phyloP scores from a whole-genome alignment of 805 yeast genomes.

The Geotrichum ghanense region DNA sequence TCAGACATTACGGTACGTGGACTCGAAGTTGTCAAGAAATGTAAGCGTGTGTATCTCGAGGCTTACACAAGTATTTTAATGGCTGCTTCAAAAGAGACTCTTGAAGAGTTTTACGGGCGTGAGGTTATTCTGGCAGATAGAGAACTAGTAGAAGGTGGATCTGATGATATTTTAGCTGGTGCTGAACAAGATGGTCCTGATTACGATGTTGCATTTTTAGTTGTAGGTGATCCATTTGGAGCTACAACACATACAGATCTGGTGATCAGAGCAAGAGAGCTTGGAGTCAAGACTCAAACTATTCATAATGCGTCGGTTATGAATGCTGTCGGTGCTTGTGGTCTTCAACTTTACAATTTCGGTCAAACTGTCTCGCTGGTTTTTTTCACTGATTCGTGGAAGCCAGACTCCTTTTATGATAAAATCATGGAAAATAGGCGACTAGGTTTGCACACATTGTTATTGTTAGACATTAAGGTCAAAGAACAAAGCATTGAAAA shows the following conservation, averaged over 20 bases:
- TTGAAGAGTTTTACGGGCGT: slow-evolving; percentile 79
- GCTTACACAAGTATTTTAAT: slow-evolving; percentile 91
- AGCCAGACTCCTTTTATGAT: slow-evolving; percentile 90
- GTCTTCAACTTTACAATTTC: slow-evolving; percentile 84
- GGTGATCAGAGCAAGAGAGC: slow-evolving; percentile 81
- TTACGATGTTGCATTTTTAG: slow-evolving; percentile 80
- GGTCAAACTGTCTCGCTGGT: slow-evolving; percentile 97
- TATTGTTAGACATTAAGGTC: slow-evolving; percentile 85
- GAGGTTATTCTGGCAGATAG: slow-evolving; percentile 84
- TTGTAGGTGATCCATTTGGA: slow-evolving; percentile 96
- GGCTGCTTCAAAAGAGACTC: slow-evolving; percentile 70
- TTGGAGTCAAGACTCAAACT: slow-evolving; percentile 63
- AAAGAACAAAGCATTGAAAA: slow-evolving; percentile 94
- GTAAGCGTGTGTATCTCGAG: slow-evolving; percentile 87
- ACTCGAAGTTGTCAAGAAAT: slow-evolving; percentile 65
- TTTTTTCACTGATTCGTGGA: slow-evolving; percentile 90
- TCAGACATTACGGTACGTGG: slow-evolving; percentile 93
- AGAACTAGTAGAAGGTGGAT: slow-evolving; percentile 84
- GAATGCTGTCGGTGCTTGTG: slow-evolving; percentile 98
- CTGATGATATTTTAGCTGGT: slow-evolving; percentile 67
- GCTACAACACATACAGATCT: slow-evolving; percentile 97
- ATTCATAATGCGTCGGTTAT: slow-evolving; percentile 94
- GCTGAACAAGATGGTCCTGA: slow-evolving; percentile 45
- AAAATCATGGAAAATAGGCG: slow-evolving; percentile 81
- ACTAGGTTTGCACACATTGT: slow-evolving; percentile 83